A percentile compares a stretch with the other conserved stretches of the same genome.
These are phyloP conservation scores for Phytomonas sp. DNA, from an alignment of 208 protist species.

Conservation along the genomic window DNA sequence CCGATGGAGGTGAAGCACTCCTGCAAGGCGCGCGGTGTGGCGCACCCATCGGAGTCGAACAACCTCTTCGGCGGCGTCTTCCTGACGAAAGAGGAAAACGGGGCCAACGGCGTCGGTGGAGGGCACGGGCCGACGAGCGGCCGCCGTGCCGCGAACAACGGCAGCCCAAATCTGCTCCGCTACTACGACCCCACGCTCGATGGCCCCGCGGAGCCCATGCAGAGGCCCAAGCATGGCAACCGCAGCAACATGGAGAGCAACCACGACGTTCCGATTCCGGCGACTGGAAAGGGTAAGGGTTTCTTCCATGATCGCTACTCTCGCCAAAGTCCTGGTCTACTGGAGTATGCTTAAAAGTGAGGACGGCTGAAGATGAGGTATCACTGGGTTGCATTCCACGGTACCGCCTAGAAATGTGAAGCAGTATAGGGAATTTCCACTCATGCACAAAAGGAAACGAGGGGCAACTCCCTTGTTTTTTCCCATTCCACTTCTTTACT, in stretches of 20 bases:
- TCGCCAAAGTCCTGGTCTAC: neutral
- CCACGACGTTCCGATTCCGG: neutral
- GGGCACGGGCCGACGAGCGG: neutral
- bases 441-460: no score
- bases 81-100: neutral
- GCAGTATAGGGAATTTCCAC: neutral
- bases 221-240: constrained; percentile 14
- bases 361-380: no score
- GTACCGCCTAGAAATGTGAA: neutral
- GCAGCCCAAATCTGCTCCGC: constrained; percentile 25
- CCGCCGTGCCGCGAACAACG: constrained; percentile 5
- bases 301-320: neutral
- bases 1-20: constrained; percentile 25
- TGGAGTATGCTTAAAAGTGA: neutral
- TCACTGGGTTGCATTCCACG: no score
- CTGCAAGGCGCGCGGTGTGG: constrained; percentile 29
- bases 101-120: no score
- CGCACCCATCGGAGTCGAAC: constrained; percentile 41
- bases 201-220: constrained; percentile 12
- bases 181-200: constrained; percentile 66
- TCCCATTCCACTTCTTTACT: no score
- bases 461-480: no score
- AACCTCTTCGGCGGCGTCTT: constrained; percentile 26
- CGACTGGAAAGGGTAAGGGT: constrained; percentile 11
- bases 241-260: constrained; percentile 33